Percentiles rank a stretch among this genome's conserved stretches.
phyloP scores from a whole-genome alignment of 371 early-diverging fungal species.

The Aphelidium insulamus region DNA sequence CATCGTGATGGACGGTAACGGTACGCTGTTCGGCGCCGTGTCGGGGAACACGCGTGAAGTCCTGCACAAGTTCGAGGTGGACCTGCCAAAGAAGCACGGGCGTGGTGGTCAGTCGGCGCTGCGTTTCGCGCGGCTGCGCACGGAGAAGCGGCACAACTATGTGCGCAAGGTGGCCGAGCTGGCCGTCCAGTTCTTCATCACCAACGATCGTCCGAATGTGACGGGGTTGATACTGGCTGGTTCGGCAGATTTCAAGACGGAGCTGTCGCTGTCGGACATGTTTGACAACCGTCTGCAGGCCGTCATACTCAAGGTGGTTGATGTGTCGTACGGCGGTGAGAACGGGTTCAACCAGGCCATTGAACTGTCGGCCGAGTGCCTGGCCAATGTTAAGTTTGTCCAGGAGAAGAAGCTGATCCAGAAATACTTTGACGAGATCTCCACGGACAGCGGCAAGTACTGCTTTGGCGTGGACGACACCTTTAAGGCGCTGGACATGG shows the following conservation, averaged over 20 bases:
- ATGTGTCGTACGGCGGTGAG: slow-evolving; percentile 98
- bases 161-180: slow-evolving; percentile 96
- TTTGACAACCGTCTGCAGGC: slow-evolving; percentile 78
- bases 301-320: slow-evolving; percentile 85
- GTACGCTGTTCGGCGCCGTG: slow-evolving; percentile 90
- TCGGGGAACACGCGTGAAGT: slow-evolving; percentile 94
- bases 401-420: slow-evolving; percentile 96
- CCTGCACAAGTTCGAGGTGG: slow-evolving; percentile 84
- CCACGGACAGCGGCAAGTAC: slow-evolving; percentile 88
- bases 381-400: slow-evolving; percentile 92
- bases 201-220: slow-evolving; percentile 72
- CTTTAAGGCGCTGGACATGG: slow-evolving; percentile 82
- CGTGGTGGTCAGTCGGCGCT: slow-evolving; percentile 99
- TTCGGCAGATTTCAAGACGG: slow-evolving; percentile 97
- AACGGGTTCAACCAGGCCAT: slow-evolving; percentile 99
- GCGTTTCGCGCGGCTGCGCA: slow-evolving; percentile 97
- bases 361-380: slow-evolving; percentile 75
- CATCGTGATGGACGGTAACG: slow-evolving; percentile 99
- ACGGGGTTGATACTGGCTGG: slow-evolving; percentile 92
- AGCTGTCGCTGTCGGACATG: slow-evolving; percentile 76
- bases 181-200: slow-evolving; percentile 77
- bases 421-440: slow-evolving; percentile 93
- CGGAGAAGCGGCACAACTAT: slow-evolving; percentile 98
- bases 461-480: slow-evolving; percentile 97
- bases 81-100: slow-evolving; percentile 99